Evolutionary conservation across 148 eudicot species (phyloP).

Genomic region (Amaranthus hypochondriacus): DNA sequence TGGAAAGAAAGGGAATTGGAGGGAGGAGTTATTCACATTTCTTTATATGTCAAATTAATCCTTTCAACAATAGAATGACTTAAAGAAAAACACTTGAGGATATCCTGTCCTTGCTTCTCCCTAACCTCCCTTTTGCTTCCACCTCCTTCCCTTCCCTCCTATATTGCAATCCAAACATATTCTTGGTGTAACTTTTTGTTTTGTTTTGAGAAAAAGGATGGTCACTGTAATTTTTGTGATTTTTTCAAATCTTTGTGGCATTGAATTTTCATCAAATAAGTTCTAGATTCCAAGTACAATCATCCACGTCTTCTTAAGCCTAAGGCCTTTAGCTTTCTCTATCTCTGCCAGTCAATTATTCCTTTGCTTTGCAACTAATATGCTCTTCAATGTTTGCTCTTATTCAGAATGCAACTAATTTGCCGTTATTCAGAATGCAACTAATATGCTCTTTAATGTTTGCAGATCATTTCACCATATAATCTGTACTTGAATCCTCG

Average conservation of each 20-base stretch:
- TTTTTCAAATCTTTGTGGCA: not conserved
- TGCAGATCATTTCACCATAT: slow-evolving; percentile 91
- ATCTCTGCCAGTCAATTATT: not conserved
- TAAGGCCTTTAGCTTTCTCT: not conserved
- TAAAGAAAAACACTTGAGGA: too few species aligned
- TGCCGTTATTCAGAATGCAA: not conserved
- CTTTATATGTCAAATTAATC: too few species aligned
- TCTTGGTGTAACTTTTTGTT: not conserved
- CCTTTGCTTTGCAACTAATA: not conserved
- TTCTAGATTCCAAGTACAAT: not conserved
- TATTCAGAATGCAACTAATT: not conserved
- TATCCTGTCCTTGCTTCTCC: too few species aligned
- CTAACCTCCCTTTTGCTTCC: too few species aligned
- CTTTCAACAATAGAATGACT: too few species aligned
- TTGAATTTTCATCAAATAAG: not conserved
- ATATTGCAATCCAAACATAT: not conserved
- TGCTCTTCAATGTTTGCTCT: not conserved
- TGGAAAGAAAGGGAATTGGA: too few species aligned
- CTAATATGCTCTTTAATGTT: slow-evolving; percentile 11
- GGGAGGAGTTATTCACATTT: too few species aligned
- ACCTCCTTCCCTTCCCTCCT: too few species aligned
- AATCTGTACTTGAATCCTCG: slow-evolving; percentile 82
- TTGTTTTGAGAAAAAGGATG: not conserved
- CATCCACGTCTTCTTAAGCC: not conserved
- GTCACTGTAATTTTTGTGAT: not conserved